These are phyloP conservation scores for Umbellularia californica DNA, from an alignment of 164 flowering plant genomes.

Conservation along the genomic window DNA sequence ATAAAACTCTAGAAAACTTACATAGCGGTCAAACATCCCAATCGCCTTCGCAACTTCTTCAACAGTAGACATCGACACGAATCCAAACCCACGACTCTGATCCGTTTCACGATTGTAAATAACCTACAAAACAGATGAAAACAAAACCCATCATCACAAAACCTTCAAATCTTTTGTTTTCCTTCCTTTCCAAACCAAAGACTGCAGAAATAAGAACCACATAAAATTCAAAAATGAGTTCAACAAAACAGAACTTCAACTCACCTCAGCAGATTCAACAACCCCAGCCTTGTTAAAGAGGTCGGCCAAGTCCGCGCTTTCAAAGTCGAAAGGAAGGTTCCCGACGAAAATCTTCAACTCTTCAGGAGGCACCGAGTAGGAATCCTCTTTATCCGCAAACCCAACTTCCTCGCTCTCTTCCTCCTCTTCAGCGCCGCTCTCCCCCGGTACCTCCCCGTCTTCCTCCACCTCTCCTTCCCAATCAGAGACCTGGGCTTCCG, in stretches of 20 bases:
- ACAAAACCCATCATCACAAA: conserved; percentile 6
- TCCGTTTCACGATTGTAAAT: conserved; percentile 45
- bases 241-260: background rate
- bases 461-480: too few species aligned
- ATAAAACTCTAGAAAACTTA: conserved; percentile 15
- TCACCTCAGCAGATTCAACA: conserved; percentile 56
- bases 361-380: conserved; percentile 31
- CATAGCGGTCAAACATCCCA: conserved; percentile 51
- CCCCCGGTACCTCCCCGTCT: background rate
- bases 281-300: conserved; percentile 48
- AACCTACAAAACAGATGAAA: conserved; percentile 27
- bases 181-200: background rate
- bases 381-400: background rate
- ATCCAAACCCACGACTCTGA: conserved; percentile 67
- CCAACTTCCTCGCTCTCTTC: conserved; percentile 20
- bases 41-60: conserved; percentile 69
- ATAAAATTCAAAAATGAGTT: background rate
- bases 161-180: conserved; percentile 1
- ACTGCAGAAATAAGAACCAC: background rate
- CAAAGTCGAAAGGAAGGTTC: conserved; percentile 45
- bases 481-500: background rate
- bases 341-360: conserved; percentile 63
- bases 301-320: conserved; percentile 43
- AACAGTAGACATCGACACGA: conserved; percentile 59
- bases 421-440: conserved; percentile 14